A percentile compares a stretch with the other conserved stretches of the same genome.
phyloP scores from a whole-genome alignment of 768 basidiomycete genomes.

The Boletellus ananas region DNA sequence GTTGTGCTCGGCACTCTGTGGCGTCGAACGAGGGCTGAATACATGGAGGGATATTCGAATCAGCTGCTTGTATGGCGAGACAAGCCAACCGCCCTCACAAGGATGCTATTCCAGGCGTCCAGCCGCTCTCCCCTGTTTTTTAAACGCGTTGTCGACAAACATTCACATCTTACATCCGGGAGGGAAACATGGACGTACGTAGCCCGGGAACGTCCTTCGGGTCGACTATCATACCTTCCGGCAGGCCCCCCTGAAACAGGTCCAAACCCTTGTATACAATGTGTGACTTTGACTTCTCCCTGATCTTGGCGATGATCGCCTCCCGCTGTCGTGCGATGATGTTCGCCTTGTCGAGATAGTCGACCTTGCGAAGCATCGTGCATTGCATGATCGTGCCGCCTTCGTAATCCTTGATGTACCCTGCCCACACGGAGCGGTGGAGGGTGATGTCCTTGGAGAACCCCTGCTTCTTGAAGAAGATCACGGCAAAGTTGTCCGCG shows the following conservation, averaged over 20 bases:
- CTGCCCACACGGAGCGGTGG: conserved; percentile 91
- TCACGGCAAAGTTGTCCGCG: conserved; percentile 98
- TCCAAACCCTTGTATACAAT: conserved; percentile 77
- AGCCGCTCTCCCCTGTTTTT: conserved; percentile 81
- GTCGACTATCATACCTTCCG: conserved; percentile 52
- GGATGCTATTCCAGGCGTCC: conserved; percentile 80
- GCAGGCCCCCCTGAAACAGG: conserved; percentile 62
- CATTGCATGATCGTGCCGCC: conserved; percentile 99
- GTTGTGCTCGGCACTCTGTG: conserved; percentile 54
- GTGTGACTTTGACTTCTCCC: conserved; percentile 82
- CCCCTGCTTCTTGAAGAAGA: conserved; percentile 99
- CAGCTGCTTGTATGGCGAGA: neutral
- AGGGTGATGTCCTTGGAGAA: conserved; percentile 97
- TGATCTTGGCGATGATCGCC: conserved; percentile 84
- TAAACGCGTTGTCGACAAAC: neutral
- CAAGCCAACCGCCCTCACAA: conserved; percentile 43
- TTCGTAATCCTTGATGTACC: conserved; percentile 99
- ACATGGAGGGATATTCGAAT: neutral
- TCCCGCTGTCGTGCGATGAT: conserved; percentile 81
- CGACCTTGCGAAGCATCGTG: conserved; percentile 87
- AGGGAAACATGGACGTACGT: conserved; percentile 41
- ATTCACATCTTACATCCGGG: neutral
- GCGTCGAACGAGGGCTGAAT: conserved; percentile 37
- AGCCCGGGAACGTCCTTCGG: conserved; percentile 86
- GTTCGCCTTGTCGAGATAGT: conserved; percentile 79